Evolutionary conservation across 305 asterid species (phyloP).

Genomic region (Galium porrigens): DNA sequence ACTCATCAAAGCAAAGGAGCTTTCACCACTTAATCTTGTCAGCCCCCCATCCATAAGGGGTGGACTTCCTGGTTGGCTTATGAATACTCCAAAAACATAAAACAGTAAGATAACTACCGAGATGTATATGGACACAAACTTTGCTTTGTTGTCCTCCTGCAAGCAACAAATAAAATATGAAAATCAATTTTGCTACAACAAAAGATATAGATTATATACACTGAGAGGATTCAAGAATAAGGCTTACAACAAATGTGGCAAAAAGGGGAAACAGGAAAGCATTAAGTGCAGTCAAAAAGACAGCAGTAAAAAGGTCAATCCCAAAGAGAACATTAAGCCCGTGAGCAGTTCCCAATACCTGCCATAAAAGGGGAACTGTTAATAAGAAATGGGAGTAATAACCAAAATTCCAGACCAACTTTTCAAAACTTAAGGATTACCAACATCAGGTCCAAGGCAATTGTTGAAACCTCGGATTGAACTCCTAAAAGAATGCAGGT

Average conservation of each 20-base stretch:
- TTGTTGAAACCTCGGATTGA: constrained; percentile 73
- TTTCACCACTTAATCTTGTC: constrained; percentile 63
- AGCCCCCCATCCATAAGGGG: constrained; percentile 42
- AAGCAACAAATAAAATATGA: constrained; percentile 9
- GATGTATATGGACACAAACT: constrained; percentile 41
- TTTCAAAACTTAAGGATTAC: constrained; percentile 24
- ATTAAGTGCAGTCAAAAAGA: constrained; percentile 59
- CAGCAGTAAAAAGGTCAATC: constrained; percentile 56
- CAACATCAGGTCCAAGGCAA: constrained; percentile 76
- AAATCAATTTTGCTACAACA: neutral
- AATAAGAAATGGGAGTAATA: neutral
- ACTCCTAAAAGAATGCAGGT: constrained; percentile 67
- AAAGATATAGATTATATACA: neutral
- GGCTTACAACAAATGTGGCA: constrained; percentile 49
- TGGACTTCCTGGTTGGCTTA: constrained; percentile 51
- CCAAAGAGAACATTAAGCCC: constrained; percentile 79
- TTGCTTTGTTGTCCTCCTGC: constrained; percentile 57
- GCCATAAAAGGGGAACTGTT: constrained; percentile 12
- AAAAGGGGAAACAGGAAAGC: constrained; percentile 61
- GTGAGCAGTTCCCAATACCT: constrained; percentile 89
- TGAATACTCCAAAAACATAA: constrained; percentile 52
- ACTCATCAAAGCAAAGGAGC: constrained; percentile 72
- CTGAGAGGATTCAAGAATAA: constrained; percentile 13
- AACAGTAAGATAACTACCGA: constrained; percentile 40
- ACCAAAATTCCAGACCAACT: neutral